A percentile compares a stretch with the other conserved stretches of the same genome.
Conservation (phyloP, 2,329 filamentous ascomycete species). For the Trichothecium roseum region DNA sequence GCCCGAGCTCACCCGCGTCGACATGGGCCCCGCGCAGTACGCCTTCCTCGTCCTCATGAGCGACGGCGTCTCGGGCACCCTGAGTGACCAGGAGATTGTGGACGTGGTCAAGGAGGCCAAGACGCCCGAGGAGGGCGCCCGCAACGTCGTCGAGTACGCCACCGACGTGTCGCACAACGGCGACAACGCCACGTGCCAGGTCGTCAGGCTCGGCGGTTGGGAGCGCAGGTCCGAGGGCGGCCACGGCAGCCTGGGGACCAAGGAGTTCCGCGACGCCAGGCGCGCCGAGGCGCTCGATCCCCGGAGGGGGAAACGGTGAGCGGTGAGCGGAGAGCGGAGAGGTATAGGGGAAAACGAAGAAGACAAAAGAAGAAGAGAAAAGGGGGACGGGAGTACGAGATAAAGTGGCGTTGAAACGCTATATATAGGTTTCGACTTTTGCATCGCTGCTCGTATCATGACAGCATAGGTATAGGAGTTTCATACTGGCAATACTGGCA, state of each 20-base stretch:
- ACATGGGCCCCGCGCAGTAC: constrained; percentile 75
- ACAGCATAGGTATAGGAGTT: no score
- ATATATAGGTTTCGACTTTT: no score
- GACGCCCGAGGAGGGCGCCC: constrained; percentile 78
- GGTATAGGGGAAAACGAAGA: no score
- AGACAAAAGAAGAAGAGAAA: no score
- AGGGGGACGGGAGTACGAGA: no score
- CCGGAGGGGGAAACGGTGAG: constrained; percentile 49
- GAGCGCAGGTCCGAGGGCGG: constrained; percentile 73
- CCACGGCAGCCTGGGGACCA: constrained; percentile 78
- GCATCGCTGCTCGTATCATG: no score
- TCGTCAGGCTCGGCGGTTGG: constrained; percentile 59
- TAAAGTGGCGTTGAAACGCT: no score
- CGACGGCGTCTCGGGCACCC: constrained; percentile 78
- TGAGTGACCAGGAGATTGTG: constrained; percentile 90
- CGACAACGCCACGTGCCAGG: constrained; percentile 60
- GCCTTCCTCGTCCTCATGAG: constrained; percentile 80
- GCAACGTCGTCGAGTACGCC: constrained; percentile 73
- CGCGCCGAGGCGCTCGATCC: constrained; percentile 74
- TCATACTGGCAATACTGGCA: no score
- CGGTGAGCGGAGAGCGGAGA: neutral
- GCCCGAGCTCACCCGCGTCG: constrained; percentile 72
- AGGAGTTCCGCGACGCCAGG: constrained; percentile 80
- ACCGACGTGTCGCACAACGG: constrained; percentile 66
- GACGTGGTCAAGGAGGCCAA: constrained; percentile 89